A percentile compares a stretch with the other conserved stretches of the same genome.
These are phyloP conservation scores for Fusarium nodosum DNA, from an alignment of 2,329 filamentous ascomycete genomes.

Conservation along the genomic window DNA sequence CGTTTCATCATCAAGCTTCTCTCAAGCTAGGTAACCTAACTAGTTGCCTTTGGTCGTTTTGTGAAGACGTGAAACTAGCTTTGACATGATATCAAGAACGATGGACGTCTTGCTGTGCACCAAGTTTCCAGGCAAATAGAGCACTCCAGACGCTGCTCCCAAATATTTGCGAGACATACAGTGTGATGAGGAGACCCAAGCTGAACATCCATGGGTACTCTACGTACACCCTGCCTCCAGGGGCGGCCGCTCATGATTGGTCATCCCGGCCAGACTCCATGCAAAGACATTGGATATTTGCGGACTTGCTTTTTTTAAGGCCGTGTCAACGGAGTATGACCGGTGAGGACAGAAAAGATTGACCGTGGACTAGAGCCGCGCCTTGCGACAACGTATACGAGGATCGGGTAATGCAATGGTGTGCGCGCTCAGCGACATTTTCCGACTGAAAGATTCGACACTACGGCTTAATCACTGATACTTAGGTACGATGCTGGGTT, in stretches of 20 bases:
- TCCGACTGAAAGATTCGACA: background rate
- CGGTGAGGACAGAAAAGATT: conserved; percentile 11
- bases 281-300: conserved; percentile 30
- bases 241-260: conserved; percentile 43
- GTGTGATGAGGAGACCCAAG: conserved; percentile 22
- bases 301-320: conserved; percentile 42
- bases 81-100: conserved; percentile 22
- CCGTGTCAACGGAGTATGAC: conserved; percentile 9
- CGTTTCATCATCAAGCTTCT: conserved; percentile 39
- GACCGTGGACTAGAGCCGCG: conserved; percentile 19
- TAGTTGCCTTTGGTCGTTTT: conserved; percentile 19
- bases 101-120: background rate
- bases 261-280: conserved; percentile 27
- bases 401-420: background rate
- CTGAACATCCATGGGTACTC: conserved; percentile 22
- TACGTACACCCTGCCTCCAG: conserved; percentile 35
- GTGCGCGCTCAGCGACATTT: background rate
- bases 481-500: background rate
- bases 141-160: background rate
- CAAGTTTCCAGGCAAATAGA: background rate
- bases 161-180: conserved; percentile 30
- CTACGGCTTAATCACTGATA: background rate
- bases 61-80: conserved; percentile 29
- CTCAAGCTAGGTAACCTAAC: conserved; percentile 25
- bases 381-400: conserved; percentile 26